Evolutionary conservation across 352 stramenopile species (phyloP).

Genomic region (Pythium myriotylum): DNA sequence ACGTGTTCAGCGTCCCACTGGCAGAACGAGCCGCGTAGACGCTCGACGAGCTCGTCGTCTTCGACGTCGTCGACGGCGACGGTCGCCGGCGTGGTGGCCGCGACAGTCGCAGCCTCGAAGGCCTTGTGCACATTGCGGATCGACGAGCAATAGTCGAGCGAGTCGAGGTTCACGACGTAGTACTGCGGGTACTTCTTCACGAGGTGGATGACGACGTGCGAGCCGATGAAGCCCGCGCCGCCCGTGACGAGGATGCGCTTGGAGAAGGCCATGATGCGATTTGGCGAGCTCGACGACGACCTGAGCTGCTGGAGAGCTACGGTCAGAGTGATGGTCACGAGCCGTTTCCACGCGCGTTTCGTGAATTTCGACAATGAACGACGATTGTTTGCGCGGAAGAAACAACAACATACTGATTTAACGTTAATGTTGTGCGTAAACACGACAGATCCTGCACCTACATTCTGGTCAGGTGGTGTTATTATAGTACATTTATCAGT

Average conservation of each 20-base stretch:
- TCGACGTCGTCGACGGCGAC: slow-evolving; percentile 28
- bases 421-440: no score
- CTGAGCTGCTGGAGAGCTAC: no score
- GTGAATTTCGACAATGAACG: no score
- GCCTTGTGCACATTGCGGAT: slow-evolving; percentile 70
- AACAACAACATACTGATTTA: no score
- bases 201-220: slow-evolving; percentile 96
- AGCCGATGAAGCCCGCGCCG: slow-evolving; percentile 96
- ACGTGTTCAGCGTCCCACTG: slow-evolving; percentile 39
- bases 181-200: slow-evolving; percentile 97
- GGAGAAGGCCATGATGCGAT: no score
- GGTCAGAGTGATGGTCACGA: no score
- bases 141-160: slow-evolving; percentile 83
- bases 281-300: no score
- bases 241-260: slow-evolving; percentile 98
- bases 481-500: no score
- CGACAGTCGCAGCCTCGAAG: slow-evolving; percentile 25
- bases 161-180: slow-evolving; percentile 97
- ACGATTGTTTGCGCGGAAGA: no score
- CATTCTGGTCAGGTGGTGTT: no score
- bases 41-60: slow-evolving; percentile 42
- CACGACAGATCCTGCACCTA: no score
- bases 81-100: not conserved
- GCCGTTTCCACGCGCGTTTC: no score
- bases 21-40: slow-evolving; percentile 62